A percentile compares a stretch with the other conserved stretches of the same genome.
Evolutionary conservation across 2,329 filamentous ascomycete species (phyloP).

Genomic region (Endoconidiophora polonica): DNA sequence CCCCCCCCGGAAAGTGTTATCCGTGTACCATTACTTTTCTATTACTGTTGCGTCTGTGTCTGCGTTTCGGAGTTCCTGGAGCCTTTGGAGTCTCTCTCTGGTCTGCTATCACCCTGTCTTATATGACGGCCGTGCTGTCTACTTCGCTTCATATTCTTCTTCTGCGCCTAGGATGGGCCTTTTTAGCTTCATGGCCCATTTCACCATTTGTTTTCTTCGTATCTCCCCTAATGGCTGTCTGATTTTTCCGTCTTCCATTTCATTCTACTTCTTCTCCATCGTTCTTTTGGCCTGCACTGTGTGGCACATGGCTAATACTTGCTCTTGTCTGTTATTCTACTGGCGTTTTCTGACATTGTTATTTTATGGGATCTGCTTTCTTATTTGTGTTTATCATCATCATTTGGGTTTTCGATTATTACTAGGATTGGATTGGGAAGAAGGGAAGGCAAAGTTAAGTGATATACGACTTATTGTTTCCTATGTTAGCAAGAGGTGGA

Average conservation of each 20-base stretch:
- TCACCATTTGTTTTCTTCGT: too few species aligned
- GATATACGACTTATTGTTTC: slow-evolving; percentile 13
- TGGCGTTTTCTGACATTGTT: neutral
- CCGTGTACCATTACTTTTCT: slow-evolving; percentile 12
- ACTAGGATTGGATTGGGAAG: neutral
- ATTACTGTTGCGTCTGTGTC: slow-evolving; percentile 7
- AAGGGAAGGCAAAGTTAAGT: slow-evolving; percentile 6
- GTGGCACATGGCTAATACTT: slow-evolving; percentile 10
- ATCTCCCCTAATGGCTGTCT: neutral
- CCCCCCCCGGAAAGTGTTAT: neutral
- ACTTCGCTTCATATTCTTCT: neutral
- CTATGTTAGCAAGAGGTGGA: slow-evolving; percentile 10
- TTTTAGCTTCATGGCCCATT: too few species aligned
- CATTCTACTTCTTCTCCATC: slow-evolving; percentile 1
- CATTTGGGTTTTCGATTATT: slow-evolving; percentile 4
- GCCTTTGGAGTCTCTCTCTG: slow-evolving; percentile 2
- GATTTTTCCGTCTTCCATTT: neutral
- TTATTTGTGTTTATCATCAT: neutral
- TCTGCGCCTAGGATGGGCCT: too few species aligned
- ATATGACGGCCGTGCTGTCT: neutral
- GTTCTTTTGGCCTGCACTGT: too few species aligned
- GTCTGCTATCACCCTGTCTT: neutral
- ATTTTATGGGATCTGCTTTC: slow-evolving; percentile 5
- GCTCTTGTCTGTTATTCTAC: slow-evolving; percentile 1
- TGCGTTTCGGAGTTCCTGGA: slow-evolving; percentile 7